Base-by-base conservation (phyloP, 1,284 basidiomycete genomes). In the Austroboletus niveus region DNA sequence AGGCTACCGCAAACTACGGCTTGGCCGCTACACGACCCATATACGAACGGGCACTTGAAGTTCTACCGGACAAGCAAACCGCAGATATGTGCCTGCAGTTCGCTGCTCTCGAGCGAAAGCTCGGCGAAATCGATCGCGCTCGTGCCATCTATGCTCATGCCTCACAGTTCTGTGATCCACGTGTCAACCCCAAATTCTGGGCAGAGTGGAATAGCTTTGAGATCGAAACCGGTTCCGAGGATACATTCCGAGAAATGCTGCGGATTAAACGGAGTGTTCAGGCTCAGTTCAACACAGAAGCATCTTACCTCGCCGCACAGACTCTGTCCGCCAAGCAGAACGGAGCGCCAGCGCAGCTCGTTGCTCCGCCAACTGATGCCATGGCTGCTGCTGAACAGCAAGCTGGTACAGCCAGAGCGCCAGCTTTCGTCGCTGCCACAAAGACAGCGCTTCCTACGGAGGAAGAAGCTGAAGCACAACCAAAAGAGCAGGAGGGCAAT, bases 31-130 rank as follows among this genome's bases (percentile, higher is more conserved):
- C 96, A 0, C 84, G 97, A 41, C 89, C 95, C 3, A 98, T 99
- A 65, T 99, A 99, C 75, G 92, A 98, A 71, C 85, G 89, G 20
- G 96, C 97, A n/a, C 78, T 99, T 57, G 94, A 98, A 74, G 79
- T 85, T 31, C 81, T 99, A 12, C 94, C 96, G 2, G 92, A 98
- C 73, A 80, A 80, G 48, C 92, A 98, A 73, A 97, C 97, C 1
- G 94, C 95, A n/a, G 87, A 94, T 68, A 97, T 99, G 92, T 98
- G 94, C 70, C 75, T 97, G 39, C 90, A 94, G 41, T 99, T 98
- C 69, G 97, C 97, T 8, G 82, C 85, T 43, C 85, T 99, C 64
- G 97, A 99, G 72, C 87, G 95, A 62, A 99, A 99, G 72, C 83
- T 99, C 35, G 97, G 97, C 55, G 97, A 99, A 75, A 97, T 99